Base-by-base conservation (phyloP, 768 basidiomycete genomes). In the Leccinum incarnatum region DNA sequence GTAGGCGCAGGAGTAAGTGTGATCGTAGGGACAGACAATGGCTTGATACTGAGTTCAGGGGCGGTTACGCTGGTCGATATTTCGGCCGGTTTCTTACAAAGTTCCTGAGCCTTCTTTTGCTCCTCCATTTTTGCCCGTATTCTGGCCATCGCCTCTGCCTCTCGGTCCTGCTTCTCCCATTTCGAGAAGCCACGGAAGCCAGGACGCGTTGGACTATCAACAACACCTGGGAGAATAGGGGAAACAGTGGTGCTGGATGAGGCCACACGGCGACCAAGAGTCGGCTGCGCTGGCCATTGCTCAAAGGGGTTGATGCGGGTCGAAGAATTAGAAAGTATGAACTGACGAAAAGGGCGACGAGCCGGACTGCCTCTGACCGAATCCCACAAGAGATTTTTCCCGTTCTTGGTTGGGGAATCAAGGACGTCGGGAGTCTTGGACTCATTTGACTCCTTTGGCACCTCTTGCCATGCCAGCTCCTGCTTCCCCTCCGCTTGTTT, bases 81-180 rank as follows among this genome's bases (percentile, higher is more conserved):
- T 60, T 75, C 77, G 56, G 71, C 54, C 34, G 52, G 61, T 65
- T 76, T 81, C 49, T 68, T 73, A 56, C 74, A 73, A 0, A 66
- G 69, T 42, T 65, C 69, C 36, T 74, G 74, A 61, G 69, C 70
- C 59, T 79, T 78, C 67, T 78, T 77, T 65, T 72, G 74, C 54
- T 78, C 77, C 66, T 80, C 78, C 30, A 75, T 74, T 75, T 74
- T 78, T 68, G 71, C 83, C 51, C 90, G 78, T 65, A 93, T 82
- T 67, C 81, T 86, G 65, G 82, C 81, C 81, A 93, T 87, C 23
- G 89, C 88, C 46, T 83, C 83, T 3, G 91, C 91, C 65, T 93
- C 91, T 30, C 90, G 71, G 64, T 93, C 90, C 70, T 93, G 90
- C 60, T 91, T 92, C 71, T 93, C 91, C 88, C 88, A 91, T 73